Evolutionary conservation across 2,329 filamentous ascomycete genomes (phyloP), one percentile per base, ranked within the genome.

Genomic region (Epichloe typhina): DNA sequence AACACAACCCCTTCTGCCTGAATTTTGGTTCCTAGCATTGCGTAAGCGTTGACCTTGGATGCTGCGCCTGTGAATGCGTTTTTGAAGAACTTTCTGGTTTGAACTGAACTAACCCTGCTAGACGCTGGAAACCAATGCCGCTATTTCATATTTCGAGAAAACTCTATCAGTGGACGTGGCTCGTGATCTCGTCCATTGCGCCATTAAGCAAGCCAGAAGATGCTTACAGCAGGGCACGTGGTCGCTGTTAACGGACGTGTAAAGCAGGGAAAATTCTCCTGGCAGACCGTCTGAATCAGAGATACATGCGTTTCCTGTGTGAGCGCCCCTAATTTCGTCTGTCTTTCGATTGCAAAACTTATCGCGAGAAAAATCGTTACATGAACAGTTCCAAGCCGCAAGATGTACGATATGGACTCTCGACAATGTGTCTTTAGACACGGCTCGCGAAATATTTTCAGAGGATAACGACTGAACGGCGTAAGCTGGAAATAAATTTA

Each of bases 371-470:
- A 97, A 97, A 1, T 82, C 83, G 3, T 89, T 84, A 69, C 93
- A 98, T 1, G 81, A 87, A 66, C 93, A 98, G 65, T 85, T 89
- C 93, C 93, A 97, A 1, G 84, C 80, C 1, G 65, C 59, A 1
- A 90, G 74, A 9, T 83, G 79, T 15, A 97, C 86, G 58, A 86
- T 72, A 66, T 96, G 94, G 47, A 59, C 55, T 40, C 55, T 57
- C 21, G 59, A 52, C 4, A 55, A 54, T 8, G 51, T 41, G 2
- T 51, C 26, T 15, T 6, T 19, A 37, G 2, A 51, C 42, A 39
- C 59, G 54, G 46, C 55, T 52, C 46, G 50, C 43, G 59, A 59
- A 60, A 58, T 54, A 41, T 59, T 53, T 6, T 65, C 63, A 6
- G 66, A 66, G 8, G 64, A 69, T 39, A 72, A 75, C 37, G 84